phyloP scores from a whole-genome alignment of 768 basidiomycete species.

The Podaxis sp. region DNA sequence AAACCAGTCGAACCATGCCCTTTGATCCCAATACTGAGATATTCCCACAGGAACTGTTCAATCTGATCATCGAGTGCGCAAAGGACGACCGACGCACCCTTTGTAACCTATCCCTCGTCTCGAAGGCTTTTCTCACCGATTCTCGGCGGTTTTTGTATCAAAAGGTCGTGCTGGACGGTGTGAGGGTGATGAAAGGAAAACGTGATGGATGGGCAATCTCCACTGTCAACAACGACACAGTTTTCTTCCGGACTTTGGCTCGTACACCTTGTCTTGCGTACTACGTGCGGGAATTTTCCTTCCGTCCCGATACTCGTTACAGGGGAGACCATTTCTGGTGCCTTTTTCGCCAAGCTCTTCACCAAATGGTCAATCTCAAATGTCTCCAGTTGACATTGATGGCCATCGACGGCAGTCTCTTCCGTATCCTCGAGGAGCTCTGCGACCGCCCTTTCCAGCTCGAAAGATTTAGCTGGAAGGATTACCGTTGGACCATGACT shows the following conservation, averaged over 20 bases:
- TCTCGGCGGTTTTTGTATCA: neutral
- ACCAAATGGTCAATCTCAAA: neutral
- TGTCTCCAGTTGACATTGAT: neutral
- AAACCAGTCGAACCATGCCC: neutral
- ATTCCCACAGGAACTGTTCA: neutral
- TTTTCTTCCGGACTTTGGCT: neutral
- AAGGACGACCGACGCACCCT: neutral
- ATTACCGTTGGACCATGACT: conserved; percentile 7
- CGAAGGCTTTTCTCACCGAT: neutral
- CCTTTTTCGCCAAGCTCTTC: neutral
- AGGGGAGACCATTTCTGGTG: neutral
- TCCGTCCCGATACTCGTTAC: neutral
- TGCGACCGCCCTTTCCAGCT: neutral
- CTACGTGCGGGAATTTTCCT: neutral
- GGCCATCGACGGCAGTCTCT: neutral
- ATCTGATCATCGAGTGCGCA: neutral
- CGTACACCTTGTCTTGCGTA: neutral
- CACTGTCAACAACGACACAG: neutral
- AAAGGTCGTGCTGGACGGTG: neutral
- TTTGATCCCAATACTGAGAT: neutral
- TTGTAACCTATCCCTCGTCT: neutral
- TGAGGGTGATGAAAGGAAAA: neutral
- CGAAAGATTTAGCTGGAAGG: neutral
- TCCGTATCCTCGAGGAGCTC: neutral
- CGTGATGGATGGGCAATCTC: neutral